Evolutionary conservation across 495 filamentous ascomycete genomes (phyloP).

Genomic region (Talaromyces ruber): DNA sequence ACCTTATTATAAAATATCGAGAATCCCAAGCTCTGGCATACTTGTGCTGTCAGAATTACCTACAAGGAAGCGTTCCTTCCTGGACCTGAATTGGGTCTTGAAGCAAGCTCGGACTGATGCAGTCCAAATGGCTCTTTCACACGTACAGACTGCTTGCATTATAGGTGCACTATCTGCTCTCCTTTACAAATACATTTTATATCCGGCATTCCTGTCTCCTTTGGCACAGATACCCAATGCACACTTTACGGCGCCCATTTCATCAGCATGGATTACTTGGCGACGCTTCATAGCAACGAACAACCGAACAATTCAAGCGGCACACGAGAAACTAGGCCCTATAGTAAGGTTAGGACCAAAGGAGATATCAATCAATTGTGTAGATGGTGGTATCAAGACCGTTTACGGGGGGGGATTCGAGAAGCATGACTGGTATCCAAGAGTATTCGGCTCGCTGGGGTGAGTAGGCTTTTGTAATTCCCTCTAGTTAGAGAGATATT

Average conservation of each 20-base stretch:
- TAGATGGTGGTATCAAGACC: slow-evolving; percentile 53
- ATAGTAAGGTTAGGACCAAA: slow-evolving; percentile 47
- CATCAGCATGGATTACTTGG: slow-evolving; percentile 61
- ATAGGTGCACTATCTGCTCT: slow-evolving; percentile 11
- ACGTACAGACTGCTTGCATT: slow-evolving; percentile 11
- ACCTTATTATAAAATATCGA: not conserved
- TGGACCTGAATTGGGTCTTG: not conserved
- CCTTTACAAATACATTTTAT: slow-evolving; percentile 50
- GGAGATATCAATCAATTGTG: slow-evolving; percentile 52
- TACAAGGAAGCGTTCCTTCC: not conserved
- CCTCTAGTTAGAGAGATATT: not conserved
- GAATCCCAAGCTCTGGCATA: not conserved
- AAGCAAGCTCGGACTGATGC: not conserved
- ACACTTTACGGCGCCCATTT: slow-evolving; percentile 58
- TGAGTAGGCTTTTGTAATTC: slow-evolving; percentile 12
- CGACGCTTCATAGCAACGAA: slow-evolving; percentile 48
- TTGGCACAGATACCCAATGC: slow-evolving; percentile 61
- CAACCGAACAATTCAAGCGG: slow-evolving; percentile 50
- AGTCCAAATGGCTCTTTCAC: slow-evolving; percentile 21
- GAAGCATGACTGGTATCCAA: slow-evolving; percentile 66
- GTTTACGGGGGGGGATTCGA: slow-evolving; percentile 71
- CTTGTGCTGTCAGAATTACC: not conserved
- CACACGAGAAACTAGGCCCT: slow-evolving; percentile 44
- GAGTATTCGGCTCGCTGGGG: slow-evolving; percentile 38
- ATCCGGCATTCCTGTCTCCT: slow-evolving; percentile 57